A percentile compares a stretch with the other conserved stretches of the same genome.
Evolutionary conservation across 1,139 yeast genomes (phyloP).

Genomic region (Hansenula anomala): DNA sequence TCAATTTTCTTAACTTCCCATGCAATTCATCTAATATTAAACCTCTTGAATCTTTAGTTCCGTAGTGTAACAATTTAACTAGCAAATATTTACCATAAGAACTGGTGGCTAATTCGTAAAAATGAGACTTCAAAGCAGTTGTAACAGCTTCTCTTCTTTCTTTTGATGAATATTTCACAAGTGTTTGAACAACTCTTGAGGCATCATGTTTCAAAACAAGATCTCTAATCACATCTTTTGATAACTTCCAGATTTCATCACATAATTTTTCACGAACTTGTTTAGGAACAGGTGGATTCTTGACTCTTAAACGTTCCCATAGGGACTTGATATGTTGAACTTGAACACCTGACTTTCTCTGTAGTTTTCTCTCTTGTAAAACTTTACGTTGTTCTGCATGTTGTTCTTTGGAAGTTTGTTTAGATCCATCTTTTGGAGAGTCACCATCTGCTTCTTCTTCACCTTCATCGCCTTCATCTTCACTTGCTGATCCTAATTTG

Average conservation of each 20-base stretch:
- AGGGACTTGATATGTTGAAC: conserved; percentile 80
- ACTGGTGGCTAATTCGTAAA: conserved; percentile 80
- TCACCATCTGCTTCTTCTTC: conserved; percentile 18
- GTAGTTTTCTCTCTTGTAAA: conserved; percentile 76
- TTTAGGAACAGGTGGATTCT: conserved; percentile 76
- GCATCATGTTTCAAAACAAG: conserved; percentile 95
- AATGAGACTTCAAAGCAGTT: conserved; percentile 66
- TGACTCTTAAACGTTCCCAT: conserved; percentile 91
- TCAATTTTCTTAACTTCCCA: conserved; percentile 83
- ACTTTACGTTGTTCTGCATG: conserved; percentile 82
- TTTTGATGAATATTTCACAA: conserved; percentile 79
- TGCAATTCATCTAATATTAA: conserved; percentile 78
- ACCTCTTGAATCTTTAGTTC: conserved; percentile 74
- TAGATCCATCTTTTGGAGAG: conserved; percentile 23
- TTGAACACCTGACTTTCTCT: conserved; percentile 80
- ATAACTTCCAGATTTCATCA: conserved; percentile 79
- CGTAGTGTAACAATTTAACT: conserved; percentile 88
- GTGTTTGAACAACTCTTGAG: conserved; percentile 91
- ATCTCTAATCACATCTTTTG: conserved; percentile 74
- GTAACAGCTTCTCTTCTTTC: conserved; percentile 75
- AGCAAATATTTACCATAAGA: conserved; percentile 90
- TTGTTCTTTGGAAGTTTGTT: conserved; percentile 58
- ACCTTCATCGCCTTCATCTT: conserved; percentile 18
- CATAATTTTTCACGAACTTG: conserved; percentile 74
- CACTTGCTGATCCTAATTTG: conserved; percentile 16